These are phyloP conservation scores for Chytriomyces sp. DNA, from an alignment of 192 early-diverging fungal species.

Conservation along the genomic window DNA sequence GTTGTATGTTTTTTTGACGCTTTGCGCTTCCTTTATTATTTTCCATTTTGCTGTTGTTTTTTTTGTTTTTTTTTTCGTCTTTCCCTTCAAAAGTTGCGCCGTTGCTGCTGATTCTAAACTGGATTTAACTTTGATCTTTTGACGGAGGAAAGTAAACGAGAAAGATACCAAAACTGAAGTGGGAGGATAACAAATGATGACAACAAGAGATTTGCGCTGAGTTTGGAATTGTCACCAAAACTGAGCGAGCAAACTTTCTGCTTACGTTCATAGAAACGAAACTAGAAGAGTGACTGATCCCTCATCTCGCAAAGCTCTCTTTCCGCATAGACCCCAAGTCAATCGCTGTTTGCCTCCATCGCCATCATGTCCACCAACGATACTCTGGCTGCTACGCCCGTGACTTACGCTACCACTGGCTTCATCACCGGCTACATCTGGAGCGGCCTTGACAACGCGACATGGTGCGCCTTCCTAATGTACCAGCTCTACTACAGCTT, in stretches of 20 bases:
- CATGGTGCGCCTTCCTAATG: slow-evolving; percentile 13
- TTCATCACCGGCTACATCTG: not conserved
- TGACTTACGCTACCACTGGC: not conserved
- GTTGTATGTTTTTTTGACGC: too few relatives aligned
- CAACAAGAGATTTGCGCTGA: too few relatives aligned
- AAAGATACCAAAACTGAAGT: too few relatives aligned
- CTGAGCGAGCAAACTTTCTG: not conserved
- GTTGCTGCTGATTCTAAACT: too few relatives aligned
- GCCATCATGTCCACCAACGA: not conserved
- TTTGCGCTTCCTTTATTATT: too few relatives aligned
- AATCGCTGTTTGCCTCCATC: not conserved
- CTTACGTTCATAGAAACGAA: not conserved
- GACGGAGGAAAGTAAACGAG: too few relatives aligned
- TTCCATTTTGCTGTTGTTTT: too few relatives aligned
- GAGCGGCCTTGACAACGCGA: not conserved
- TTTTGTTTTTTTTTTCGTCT: too few relatives aligned
- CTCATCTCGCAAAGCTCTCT: not conserved
- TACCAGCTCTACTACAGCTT: slow-evolving; percentile 14
- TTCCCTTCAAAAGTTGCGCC: too few relatives aligned
- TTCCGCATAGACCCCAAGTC: not conserved
- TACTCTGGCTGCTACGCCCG: not conserved
- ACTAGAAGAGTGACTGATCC: not conserved
- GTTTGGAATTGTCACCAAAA: too few relatives aligned
- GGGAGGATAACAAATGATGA: too few relatives aligned
- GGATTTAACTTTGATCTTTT: too few relatives aligned